phyloP scores from a whole-genome alignment of 192 early-diverging fungal genomes.

The Thamnidium elegans region DNA sequence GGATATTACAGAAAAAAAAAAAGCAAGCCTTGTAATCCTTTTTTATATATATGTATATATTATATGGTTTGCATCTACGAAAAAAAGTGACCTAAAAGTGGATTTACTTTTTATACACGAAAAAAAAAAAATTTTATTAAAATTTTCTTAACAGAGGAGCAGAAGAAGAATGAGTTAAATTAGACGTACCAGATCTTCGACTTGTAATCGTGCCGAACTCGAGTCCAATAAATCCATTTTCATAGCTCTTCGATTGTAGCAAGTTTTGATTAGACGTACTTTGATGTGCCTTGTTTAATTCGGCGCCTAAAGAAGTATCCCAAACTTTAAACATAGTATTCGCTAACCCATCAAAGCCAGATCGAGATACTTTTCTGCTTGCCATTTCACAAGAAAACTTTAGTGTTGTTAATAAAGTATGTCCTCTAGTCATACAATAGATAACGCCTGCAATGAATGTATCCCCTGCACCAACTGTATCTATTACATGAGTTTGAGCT shows the following conservation, averaged over 20 bases:
- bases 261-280: background rate
- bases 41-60: too few species aligned
- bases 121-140: too few species aligned
- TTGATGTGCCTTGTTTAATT: slow-evolving; percentile 7
- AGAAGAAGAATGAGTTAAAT: slow-evolving; percentile 12
- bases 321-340: slow-evolving; percentile 3
- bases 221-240: slow-evolving; percentile 6
- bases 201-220: slow-evolving; percentile 7
- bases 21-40: too few species aligned
- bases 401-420: slow-evolving; percentile 28
- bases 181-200: background rate
- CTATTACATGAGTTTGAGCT: slow-evolving; percentile 33
- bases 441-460: slow-evolving; percentile 57
- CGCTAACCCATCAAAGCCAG: slow-evolving; percentile 39
- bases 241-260: slow-evolving; percentile 10
- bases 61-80: too few species aligned
- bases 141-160: slow-evolving; percentile 7
- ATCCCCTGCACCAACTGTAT: slow-evolving; percentile 55
- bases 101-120: too few species aligned
- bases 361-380: slow-evolving; percentile 46
- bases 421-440: slow-evolving; percentile 38
- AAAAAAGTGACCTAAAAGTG: too few species aligned
- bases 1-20: too few species aligned
- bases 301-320: slow-evolving; percentile 3
- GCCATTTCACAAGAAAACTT: slow-evolving; percentile 49